phyloP scores from a whole-genome alignment of 2,329 filamentous ascomycete genomes.

The Arthrinium phaeospermum region DNA sequence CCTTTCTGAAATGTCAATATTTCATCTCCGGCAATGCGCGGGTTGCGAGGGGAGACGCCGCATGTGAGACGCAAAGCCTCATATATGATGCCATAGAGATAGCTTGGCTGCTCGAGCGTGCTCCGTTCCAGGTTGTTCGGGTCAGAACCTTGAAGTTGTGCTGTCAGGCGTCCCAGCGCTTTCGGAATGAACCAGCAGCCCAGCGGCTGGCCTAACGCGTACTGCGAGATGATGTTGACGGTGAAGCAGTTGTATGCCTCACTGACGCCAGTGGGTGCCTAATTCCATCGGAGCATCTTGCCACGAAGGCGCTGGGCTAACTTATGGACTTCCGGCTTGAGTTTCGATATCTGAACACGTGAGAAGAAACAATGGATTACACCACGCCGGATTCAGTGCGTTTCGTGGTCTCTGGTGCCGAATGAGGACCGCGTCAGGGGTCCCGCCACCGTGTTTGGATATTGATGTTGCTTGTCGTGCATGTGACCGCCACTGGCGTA shows the following conservation, averaged over 20 bases:
- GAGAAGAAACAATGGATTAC: conserved; percentile 39
- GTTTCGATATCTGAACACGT: conserved; percentile 34
- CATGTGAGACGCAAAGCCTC: conserved; percentile 20
- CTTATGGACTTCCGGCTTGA: conserved; percentile 37
- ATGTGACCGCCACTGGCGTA: conserved; percentile 20
- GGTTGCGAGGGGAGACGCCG: conserved; percentile 20
- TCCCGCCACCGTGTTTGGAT: conserved; percentile 9
- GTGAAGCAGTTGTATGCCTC: conserved; percentile 32
- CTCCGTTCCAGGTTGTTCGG: background rate
- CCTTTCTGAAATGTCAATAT: conserved; percentile 13
- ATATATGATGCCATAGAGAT: conserved; percentile 19
- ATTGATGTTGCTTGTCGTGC: conserved; percentile 22
- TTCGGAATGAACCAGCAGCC: conserved; percentile 19
- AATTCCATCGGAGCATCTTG: conserved; percentile 34
- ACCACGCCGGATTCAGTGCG: background rate
- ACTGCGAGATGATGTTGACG: conserved; percentile 30
- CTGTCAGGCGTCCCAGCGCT: background rate
- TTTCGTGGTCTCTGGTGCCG: background rate
- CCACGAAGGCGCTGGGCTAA: conserved; percentile 36
- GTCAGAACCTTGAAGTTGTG: background rate
- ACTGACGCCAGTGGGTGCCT: conserved; percentile 23
- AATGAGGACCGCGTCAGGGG: background rate
- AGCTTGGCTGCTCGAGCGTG: background rate
- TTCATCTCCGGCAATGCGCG: conserved; percentile 17
- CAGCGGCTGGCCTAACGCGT: conserved; percentile 31